Evolutionary conservation across 2,329 filamentous ascomycete species (phyloP), one percentile per base, ranked within the genome.

Genomic region (Fusarium tupiense): DNA sequence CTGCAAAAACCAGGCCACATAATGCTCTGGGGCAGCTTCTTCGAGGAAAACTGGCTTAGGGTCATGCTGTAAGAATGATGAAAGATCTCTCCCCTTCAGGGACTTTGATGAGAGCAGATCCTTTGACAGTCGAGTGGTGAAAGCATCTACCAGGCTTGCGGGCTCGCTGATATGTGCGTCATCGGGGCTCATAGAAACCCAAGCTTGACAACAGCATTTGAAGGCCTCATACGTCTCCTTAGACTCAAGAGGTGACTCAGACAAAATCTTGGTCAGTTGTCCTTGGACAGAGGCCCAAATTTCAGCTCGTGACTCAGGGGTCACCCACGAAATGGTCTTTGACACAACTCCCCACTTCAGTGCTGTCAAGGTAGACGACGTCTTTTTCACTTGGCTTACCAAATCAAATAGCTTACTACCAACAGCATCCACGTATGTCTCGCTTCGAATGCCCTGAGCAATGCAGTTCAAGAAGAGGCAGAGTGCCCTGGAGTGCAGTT

Each of bases 391-490:
- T 19, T 78, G 73, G 22, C 73, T 80, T 4, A 82, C 75, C 9
- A 84, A 70, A 13, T 84, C 80, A 31, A 84, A 82, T 7, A 88
- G 76, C 54, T 80, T 81, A 29, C 78, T 80, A 11, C 83, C 83
- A 5, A 84, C 78, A 6, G 81, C 82, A 70, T 88, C 85, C 10
- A 84, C 78, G 26, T 83, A 85, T 4, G 84, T 80, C 52, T 87
- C 84, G 20, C 80, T 81, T 7, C 74, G 80, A 12, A 88, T 74
- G 8, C 85, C 86, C 29, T 82, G 78, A 1, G 83, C 82, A 40
- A 89, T 79, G 5, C 83, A 81, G 52, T 85, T 83, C 16, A 86
- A 73, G 31, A 88, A 83, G 10, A 87, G 76, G 29, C 85, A 83
- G 10, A 83, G 77, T 0, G 85, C 81, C 7, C 80, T 53, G 53